These are phyloP conservation scores for Rehmannia glutinosa DNA, from an alignment of 257 asterid species.

Conservation along the genomic window DNA sequence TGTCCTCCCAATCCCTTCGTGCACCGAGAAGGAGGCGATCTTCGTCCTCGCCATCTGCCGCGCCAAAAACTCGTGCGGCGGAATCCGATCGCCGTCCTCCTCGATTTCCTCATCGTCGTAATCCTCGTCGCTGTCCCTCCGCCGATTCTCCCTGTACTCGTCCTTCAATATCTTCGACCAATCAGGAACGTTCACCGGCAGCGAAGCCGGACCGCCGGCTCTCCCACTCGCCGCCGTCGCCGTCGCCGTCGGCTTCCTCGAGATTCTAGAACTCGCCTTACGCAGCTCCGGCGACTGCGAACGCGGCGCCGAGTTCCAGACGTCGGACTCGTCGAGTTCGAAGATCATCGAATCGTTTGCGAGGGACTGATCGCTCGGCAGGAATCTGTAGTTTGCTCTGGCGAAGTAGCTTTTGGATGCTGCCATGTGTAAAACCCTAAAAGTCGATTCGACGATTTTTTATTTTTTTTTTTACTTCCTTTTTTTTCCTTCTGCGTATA, in stretches of 20 bases:
- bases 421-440: constrained; percentile 41
- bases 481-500: neutral
- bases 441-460: neutral
- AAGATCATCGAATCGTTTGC: constrained; percentile 38
- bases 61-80: constrained; percentile 82
- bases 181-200: constrained; percentile 95
- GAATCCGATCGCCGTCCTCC: constrained; percentile 52
- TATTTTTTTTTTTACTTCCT: neutral
- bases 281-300: constrained; percentile 63
- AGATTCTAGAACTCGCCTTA: constrained; percentile 24
- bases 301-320: constrained; percentile 52
- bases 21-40: constrained; percentile 79
- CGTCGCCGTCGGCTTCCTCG: constrained; percentile 34
- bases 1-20: constrained; percentile 94
- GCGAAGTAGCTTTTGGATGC: constrained; percentile 61
- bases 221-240: constrained; percentile 5
- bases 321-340: constrained; percentile 89
- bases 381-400: constrained; percentile 54
- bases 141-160: constrained; percentile 58
- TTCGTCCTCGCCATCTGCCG: constrained; percentile 49
- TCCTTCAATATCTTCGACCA: constrained; percentile 94
- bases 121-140: constrained; percentile 38
- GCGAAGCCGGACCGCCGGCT: constrained; percentile 44
- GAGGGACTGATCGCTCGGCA: constrained; percentile 33
- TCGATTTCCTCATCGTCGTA: constrained; percentile 32